A percentile compares a stretch with the other conserved stretches of the same genome.
These are phyloP conservation scores for Pyricularia sp. DNA, from an alignment of 2,329 filamentous ascomycete species.

Conservation along the genomic window DNA sequence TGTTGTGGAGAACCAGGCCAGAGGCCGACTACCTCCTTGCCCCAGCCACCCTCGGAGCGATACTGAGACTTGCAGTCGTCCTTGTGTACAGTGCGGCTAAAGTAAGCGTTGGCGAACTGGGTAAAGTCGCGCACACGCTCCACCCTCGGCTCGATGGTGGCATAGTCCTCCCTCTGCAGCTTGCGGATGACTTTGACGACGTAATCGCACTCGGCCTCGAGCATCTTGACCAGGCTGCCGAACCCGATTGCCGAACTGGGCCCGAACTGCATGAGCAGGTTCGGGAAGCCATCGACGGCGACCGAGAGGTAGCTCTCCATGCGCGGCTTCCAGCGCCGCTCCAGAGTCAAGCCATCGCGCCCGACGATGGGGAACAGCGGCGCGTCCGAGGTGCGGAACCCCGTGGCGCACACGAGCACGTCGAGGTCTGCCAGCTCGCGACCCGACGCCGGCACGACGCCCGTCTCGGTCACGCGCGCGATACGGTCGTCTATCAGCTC, in stretches of 20 bases:
- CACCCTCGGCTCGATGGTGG: slow-evolving; percentile 27
- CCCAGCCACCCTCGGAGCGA: slow-evolving; percentile 27
- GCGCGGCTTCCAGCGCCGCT: slow-evolving; percentile 22
- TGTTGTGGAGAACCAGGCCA: slow-evolving; percentile 33
- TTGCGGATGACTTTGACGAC: slow-evolving; percentile 32
- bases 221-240: slow-evolving; percentile 31
- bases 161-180: slow-evolving; percentile 32
- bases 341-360: slow-evolving; percentile 21
- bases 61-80: slow-evolving; percentile 42
- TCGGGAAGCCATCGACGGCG: slow-evolving; percentile 33
- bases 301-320: slow-evolving; percentile 32
- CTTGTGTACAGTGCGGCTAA: slow-evolving; percentile 33
- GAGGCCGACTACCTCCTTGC: slow-evolving; percentile 25
- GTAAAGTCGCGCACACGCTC: slow-evolving; percentile 32
- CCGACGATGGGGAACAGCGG: slow-evolving; percentile 29
- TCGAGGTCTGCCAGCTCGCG: slow-evolving; percentile 22
- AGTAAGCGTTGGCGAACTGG: slow-evolving; percentile 32
- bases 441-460: slow-evolving; percentile 18
- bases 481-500: slow-evolving; percentile 23
- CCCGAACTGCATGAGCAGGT: slow-evolving; percentile 34
- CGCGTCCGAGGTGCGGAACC: slow-evolving; percentile 26
- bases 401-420: slow-evolving; percentile 33
- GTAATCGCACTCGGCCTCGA: slow-evolving; percentile 35
- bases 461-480: slow-evolving; percentile 18
- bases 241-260: slow-evolving; percentile 34